Evolutionary conservation across 306 rosid species (phyloP).

Genomic region (Acacia confusa): DNA sequence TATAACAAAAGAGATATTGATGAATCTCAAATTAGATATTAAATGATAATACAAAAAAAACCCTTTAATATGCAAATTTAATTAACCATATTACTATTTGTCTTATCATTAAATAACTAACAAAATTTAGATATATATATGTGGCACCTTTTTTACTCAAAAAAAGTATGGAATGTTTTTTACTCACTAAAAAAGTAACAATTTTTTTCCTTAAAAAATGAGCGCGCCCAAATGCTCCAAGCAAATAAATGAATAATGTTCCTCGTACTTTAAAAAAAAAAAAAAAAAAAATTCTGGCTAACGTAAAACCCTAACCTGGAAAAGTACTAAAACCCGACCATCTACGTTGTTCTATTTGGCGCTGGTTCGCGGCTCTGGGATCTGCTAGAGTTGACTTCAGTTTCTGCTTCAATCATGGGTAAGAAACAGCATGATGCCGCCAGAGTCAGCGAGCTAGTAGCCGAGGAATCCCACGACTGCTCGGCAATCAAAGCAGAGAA

Average conservation of each 20-base stretch:
- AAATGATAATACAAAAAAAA: too few relatives aligned
- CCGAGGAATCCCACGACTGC: conserved; percentile 29
- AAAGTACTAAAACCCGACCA: conserved; percentile 11
- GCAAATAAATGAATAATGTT: too few relatives aligned
- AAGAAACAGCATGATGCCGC: conserved; percentile 50
- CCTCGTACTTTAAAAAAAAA: too few relatives aligned
- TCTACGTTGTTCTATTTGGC: not conserved
- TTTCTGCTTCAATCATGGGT: conserved; percentile 51
- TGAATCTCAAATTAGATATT: accelerated
- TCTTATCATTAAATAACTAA: too few relatives aligned
- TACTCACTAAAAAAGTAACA: too few relatives aligned
- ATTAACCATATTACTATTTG: too few relatives aligned
- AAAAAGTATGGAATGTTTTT: too few relatives aligned
- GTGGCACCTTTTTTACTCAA: too few relatives aligned
- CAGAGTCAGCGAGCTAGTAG: conserved; percentile 39
- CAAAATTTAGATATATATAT: too few relatives aligned
- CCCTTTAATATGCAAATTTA: too few relatives aligned
- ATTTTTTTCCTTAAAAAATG: too few relatives aligned
- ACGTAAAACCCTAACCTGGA: conserved; percentile 61
- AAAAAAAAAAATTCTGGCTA: not conserved
- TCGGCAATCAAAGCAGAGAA: conserved; percentile 45
- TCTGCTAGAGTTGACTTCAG: not conserved
- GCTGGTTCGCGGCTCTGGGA: conserved; percentile 33
- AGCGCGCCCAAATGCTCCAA: too few relatives aligned
- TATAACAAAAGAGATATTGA: accelerated